phyloP scores from a whole-genome alignment of 2,329 filamentous ascomycete genomes.

The Scleromitrula shiraiana region DNA sequence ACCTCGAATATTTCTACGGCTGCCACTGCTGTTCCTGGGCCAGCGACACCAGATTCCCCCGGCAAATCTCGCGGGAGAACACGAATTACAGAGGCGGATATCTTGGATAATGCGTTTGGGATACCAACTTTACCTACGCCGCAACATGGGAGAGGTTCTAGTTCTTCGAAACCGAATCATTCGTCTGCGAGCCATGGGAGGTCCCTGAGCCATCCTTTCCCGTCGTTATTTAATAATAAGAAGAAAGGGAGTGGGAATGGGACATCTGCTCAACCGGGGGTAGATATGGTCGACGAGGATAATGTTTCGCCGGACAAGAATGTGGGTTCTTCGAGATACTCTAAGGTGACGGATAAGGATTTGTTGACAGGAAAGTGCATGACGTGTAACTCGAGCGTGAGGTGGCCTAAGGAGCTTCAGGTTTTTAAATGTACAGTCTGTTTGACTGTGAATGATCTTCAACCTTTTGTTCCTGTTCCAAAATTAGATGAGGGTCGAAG shows the following conservation, averaged over 20 bases:
- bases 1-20: slow-evolving; percentile 5
- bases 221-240: slow-evolving; percentile 58
- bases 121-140: slow-evolving; percentile 21
- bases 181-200: slow-evolving; percentile 16
- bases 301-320: slow-evolving; percentile 8
- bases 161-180: slow-evolving; percentile 9
- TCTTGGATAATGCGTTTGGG: slow-evolving; percentile 26
- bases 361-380: slow-evolving; percentile 69
- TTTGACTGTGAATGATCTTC: slow-evolving; percentile 74
- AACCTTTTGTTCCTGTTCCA: slow-evolving; percentile 30
- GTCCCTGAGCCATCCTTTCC: slow-evolving; percentile 75
- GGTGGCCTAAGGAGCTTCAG: slow-evolving; percentile 66
- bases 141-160: neutral
- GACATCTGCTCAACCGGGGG: slow-evolving; percentile 8
- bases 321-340: slow-evolving; percentile 25
- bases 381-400: slow-evolving; percentile 73
- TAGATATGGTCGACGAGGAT: neutral
- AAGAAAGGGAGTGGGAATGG: slow-evolving; percentile 40
- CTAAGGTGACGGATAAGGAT: slow-evolving; percentile 43
- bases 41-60: slow-evolving; percentile 4
- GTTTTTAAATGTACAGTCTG: slow-evolving; percentile 80
- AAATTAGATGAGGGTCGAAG: slow-evolving; percentile 6
- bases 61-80: slow-evolving; percentile 10
- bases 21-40: neutral
- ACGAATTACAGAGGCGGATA: slow-evolving; percentile 26